A percentile compares a stretch with the other conserved stretches of the same genome.
phyloP scores from a whole-genome alignment of 1,284 basidiomycete species.

The Porogramme epimiltina region DNA sequence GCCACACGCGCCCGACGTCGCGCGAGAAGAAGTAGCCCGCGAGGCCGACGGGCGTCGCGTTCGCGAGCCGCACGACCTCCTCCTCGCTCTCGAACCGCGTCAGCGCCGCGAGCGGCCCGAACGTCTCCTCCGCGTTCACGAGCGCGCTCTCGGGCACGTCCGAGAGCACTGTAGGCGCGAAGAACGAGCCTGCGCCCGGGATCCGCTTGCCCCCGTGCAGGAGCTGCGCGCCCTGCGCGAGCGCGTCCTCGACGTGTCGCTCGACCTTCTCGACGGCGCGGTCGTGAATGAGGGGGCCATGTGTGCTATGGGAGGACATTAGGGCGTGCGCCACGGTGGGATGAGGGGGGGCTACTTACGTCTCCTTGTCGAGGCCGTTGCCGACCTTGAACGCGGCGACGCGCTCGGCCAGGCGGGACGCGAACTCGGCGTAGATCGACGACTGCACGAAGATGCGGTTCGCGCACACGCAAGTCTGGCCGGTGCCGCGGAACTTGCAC shows the following conservation, averaged over 20 bases:
- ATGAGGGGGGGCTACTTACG: conserved; percentile 47
- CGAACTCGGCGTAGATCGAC: conserved; percentile 84
- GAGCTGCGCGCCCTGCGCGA: conserved; percentile 83
- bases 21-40: conserved; percentile 94
- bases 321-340: background rate
- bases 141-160: conserved; percentile 76
- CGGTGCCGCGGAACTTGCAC: conserved; percentile 91
- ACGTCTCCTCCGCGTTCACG: conserved; percentile 82
- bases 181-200: conserved; percentile 68
- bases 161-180: conserved; percentile 86
- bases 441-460: conserved; percentile 89
- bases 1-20: conserved; percentile 90
- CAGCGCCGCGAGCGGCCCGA: conserved; percentile 82
- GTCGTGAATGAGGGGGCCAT: conserved; percentile 92
- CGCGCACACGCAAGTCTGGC: conserved; percentile 90
- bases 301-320: conserved; percentile 69
- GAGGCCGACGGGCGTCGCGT: conserved; percentile 84
- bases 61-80: conserved; percentile 87
- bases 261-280: conserved; percentile 88
- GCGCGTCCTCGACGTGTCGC: conserved; percentile 85
- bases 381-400: conserved; percentile 93
- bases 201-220: conserved; percentile 83
- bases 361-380: conserved; percentile 81
- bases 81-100: conserved; percentile 92
- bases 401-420: conserved; percentile 77